Conservation (phyloP, 805 yeast species). For the Candida rishiriensis region DNA sequence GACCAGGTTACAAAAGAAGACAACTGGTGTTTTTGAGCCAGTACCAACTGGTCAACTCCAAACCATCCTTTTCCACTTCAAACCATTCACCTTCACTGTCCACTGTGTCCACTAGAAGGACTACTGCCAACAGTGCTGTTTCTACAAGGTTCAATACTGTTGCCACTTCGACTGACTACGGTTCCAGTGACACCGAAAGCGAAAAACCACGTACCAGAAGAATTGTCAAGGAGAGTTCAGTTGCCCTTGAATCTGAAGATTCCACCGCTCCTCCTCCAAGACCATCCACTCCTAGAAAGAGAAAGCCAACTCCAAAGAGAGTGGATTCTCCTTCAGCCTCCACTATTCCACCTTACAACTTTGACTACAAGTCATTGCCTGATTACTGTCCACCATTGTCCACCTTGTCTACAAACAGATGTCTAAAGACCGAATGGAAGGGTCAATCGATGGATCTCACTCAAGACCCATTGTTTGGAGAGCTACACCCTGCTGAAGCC, state of each 20-base stretch:
- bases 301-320: conserved; percentile 29
- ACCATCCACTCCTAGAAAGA: conserved; percentile 33
- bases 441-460: conserved; percentile 94
- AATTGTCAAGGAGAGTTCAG: conserved; percentile 37
- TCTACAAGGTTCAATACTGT: conserved; percentile 23
- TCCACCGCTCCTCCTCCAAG: conserved; percentile 21
- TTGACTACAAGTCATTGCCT: conserved; percentile 66
- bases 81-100: no score
- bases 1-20: conserved; percentile 40
- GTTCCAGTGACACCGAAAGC: conserved; percentile 31
- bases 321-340: conserved; percentile 23
- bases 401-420: conserved; percentile 64
- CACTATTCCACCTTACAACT: conserved; percentile 44
- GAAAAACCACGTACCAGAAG: conserved; percentile 62
- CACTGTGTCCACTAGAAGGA: not conserved
- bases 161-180: conserved; percentile 24
- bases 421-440: conserved; percentile 92
- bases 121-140: conserved; percentile 9
- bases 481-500: conserved; percentile 89
- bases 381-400: conserved; percentile 75
- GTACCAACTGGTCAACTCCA: conserved; percentile 35
- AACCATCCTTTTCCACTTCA: conserved; percentile 4
- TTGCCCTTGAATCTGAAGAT: conserved; percentile 28
- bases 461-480: conserved; percentile 63
- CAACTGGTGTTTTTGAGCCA: conserved; percentile 52